phyloP scores from a whole-genome alignment of 2,329 filamentous ascomycete genomes.

The Elsinoe ampelina region DNA sequence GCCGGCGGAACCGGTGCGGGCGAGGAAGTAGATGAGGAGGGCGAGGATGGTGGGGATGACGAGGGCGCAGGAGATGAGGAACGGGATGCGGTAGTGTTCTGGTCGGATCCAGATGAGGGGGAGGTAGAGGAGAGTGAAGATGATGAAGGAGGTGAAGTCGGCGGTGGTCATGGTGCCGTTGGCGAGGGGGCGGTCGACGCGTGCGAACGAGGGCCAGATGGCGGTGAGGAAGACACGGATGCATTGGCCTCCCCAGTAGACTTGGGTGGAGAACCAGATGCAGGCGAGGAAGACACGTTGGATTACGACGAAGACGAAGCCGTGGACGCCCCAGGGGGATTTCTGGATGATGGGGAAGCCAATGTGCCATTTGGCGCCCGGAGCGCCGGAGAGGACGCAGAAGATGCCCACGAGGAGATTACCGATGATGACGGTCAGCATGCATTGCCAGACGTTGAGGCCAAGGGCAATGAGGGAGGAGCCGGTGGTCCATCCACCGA shows the following conservation, averaged over 20 bases:
- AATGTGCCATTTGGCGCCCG: slow-evolving; percentile 3
- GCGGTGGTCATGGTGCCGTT: slow-evolving; percentile 40
- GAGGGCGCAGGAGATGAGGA: slow-evolving; percentile 9
- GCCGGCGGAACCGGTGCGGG: slow-evolving; percentile 16
- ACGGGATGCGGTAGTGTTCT: slow-evolving; percentile 9
- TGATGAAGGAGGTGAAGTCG: slow-evolving; percentile 16
- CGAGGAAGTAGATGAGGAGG: slow-evolving; percentile 17
- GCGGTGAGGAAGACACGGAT: slow-evolving; percentile 8
- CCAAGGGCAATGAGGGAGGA: slow-evolving; percentile 8
- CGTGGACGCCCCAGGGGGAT: slow-evolving; percentile 5
- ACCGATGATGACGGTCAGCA: slow-evolving; percentile 8
- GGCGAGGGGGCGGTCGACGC: slow-evolving; percentile 43
- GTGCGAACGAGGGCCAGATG: slow-evolving; percentile 37
- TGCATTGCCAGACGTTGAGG: slow-evolving; percentile 8
- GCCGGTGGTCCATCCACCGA: slow-evolving; percentile 8
- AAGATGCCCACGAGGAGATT: not conserved
- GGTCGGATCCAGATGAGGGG: slow-evolving; percentile 5
- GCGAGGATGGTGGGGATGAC: slow-evolving; percentile 8
- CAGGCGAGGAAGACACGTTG: slow-evolving; percentile 7
- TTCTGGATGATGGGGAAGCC: slow-evolving; percentile 9
- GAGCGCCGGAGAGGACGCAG: not conserved
- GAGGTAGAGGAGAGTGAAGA: slow-evolving; percentile 29
- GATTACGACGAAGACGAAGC: slow-evolving; percentile 8
- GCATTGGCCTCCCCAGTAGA: slow-evolving; percentile 9
- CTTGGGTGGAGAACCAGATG: slow-evolving; percentile 10